Evolutionary conservation across 2,329 filamentous ascomycete species (phyloP), one percentile per base, ranked within the genome.

Genomic region (Xylariales sp.): DNA sequence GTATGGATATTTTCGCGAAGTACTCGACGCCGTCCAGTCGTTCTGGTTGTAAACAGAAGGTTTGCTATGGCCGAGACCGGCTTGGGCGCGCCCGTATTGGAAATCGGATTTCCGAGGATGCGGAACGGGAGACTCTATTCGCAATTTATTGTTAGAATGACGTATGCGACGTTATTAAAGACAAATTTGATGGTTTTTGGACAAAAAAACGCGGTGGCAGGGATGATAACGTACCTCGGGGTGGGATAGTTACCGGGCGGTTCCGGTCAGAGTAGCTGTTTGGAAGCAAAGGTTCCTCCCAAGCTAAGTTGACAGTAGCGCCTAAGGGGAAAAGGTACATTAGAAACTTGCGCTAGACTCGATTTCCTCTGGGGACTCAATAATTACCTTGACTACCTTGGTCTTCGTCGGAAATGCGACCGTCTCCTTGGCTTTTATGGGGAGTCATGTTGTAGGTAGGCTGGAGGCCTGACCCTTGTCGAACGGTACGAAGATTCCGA

Each of bases 401-500:
- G 7, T 7, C 30, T 23, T 41, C 2, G 46, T 8, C 18, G 34
- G 28, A 18, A 23, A 9, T 4, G 7, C n/a, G 36, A 16, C 7
- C 7, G 6, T 58, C 43, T 1, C 55, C 16, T 12, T 34, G 2
- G 3, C 6, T 54, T 28, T 23, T 52, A 7, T 23, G 9, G 16
- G 36, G 12, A 36, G 36, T 16, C 62, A 64, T 64, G n/a, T 12
- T 58, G 62, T 10, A 12, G 16, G 7, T 18, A 45, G 5, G 5
- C 43, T 8, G 5, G 6, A 18, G 1, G 32, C 41, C 7, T 46
- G 23, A 23, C 23, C 23, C 23, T 23, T 23, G 23, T 23, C 23
- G 23, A 23, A 23, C 23, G 23, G 23, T 23, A 23, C 23, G 23
- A 23, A 23, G 23, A 23, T 23, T 23, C 23, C 23, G 23, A 23